Percentiles rank a stretch among this genome's conserved stretches.
phyloP scores from a whole-genome alignment of 2,329 filamentous ascomycete species.

The Zalaria obscura region DNA sequence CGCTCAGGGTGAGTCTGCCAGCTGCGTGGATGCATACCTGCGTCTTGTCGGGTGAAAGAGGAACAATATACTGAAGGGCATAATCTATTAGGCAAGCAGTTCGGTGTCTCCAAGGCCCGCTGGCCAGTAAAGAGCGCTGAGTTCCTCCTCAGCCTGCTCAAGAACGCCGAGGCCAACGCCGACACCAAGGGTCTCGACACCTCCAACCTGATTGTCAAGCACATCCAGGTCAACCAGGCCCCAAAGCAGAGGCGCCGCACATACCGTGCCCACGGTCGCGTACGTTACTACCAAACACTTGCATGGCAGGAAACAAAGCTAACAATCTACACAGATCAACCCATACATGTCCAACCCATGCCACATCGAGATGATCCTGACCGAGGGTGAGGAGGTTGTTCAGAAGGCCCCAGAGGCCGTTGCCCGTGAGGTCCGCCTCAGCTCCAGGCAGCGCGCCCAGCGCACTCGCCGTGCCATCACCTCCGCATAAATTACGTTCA shows the following conservation, averaged over 20 bases:
- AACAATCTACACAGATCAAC: conserved; percentile 60
- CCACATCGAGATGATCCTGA: conserved; percentile 99
- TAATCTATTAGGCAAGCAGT: conserved; percentile 70
- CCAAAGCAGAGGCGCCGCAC: conserved; percentile 98
- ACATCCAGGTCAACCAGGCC: conserved; percentile 99
- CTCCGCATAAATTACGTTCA: conserved; percentile 12
- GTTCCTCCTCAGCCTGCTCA: conserved; percentile 92
- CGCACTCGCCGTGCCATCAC: conserved; percentile 48
- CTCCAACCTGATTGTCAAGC: conserved; percentile 95
- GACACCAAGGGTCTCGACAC: conserved; percentile 96
- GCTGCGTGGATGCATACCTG: conserved; percentile 22
- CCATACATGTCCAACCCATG: conserved; percentile 99
- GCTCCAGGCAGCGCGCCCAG: conserved; percentile 79
- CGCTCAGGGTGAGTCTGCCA: conserved; percentile 74
- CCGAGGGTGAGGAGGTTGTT: conserved; percentile 91
- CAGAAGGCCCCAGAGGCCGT: conserved; percentile 67
- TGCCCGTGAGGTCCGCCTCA: conserved; percentile 57
- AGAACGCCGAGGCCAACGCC: conserved; percentile 94
- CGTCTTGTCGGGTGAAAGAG: conserved; percentile 5
- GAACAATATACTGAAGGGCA: conserved; percentile 15
- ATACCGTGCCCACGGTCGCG: conserved; percentile 99
- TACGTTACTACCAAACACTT: conserved; percentile 41
- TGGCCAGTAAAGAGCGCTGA: conserved; percentile 99
- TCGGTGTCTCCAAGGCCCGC: conserved; percentile 93
- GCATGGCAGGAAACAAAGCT: not conserved